Evolutionary conservation across 1,284 basidiomycete genomes (phyloP), one percentile per base, ranked within the genome.

Genomic region (Pyrrhoderma lamaoense): DNA sequence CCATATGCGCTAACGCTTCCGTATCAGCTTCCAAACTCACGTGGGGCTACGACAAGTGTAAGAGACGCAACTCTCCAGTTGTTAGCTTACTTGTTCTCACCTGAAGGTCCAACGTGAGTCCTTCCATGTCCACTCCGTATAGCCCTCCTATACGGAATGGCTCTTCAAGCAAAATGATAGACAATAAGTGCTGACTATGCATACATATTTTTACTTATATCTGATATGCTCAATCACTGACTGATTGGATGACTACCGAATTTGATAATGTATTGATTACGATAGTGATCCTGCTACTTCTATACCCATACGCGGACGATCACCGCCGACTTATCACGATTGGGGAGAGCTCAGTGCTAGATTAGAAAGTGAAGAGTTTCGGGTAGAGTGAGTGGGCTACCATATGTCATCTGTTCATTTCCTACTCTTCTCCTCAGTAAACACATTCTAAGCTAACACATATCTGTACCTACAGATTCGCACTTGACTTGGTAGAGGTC

Each of bases 401-500:
- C 34, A 47, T 44, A 36, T 35, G n/a, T 45, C 13, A 23, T 16
- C 40, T 60, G 60, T 49, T 60, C 57, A 42, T 31, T 51, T n/a
- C 37, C 25, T 47, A 51, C 43, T 52, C 53, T 40, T 51, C 25
- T 19, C 18, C 21, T 13, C 19, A n/a, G n/a, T n/a, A n/a, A n/a
- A n/a, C n/a, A n/a, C n/a, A n/a, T n/a, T 54, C 59, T 51, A 58
- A 55, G 57, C 55, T 65, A n/a, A n/a, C n/a, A n/a, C n/a, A n/a
- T n/a, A n/a, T n/a, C n/a, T n/a, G n/a, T n/a, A n/a, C n/a, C n/a
- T 31, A 11, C 11, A 93, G 89, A 64, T 85, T 94, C 60, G 85
- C 89, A 1, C 76, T 86, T 45, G 90, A 94, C 69, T 79, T 94
- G 48, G 82, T 93, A 61, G 90, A 93, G 66, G 87, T 91, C 38